Conservation (phyloP, 2,329 filamentous ascomycete species). For the Ascochyta rabiei region DNA sequence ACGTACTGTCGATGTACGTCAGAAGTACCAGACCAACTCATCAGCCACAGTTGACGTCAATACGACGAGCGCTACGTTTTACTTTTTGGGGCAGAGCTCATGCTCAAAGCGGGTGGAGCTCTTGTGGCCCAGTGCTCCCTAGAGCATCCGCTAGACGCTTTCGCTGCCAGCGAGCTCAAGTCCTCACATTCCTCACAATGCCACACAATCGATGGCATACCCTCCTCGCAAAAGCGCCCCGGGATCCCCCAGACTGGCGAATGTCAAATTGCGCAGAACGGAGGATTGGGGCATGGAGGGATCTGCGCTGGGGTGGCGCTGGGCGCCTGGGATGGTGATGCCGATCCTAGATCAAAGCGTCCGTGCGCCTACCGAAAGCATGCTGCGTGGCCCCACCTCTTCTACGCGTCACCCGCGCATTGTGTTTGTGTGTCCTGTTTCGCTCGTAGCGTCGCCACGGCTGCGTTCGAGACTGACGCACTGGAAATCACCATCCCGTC, state of each 20-base stretch:
- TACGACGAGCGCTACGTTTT: constrained; percentile 18
- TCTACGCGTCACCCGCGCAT: constrained; percentile 7
- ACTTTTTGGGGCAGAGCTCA: constrained; percentile 21
- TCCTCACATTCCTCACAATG: background rate
- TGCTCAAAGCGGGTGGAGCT: constrained; percentile 6
- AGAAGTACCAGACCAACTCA: constrained; percentile 13
- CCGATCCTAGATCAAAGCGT: constrained; percentile 5
- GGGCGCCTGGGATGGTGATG: constrained; percentile 12
- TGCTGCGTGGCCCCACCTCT: constrained; percentile 4
- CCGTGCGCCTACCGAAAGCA: constrained; percentile 12
- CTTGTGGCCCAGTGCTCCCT: constrained; percentile 3
- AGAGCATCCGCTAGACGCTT: constrained; percentile 2
- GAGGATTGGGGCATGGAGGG: background rate
- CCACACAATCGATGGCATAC: background rate
- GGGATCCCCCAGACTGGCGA: background rate
- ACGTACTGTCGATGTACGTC: constrained; percentile 22
- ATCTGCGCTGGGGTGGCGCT: constrained; percentile 10
- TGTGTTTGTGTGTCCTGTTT: constrained; percentile 4
- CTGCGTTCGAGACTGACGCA: constrained; percentile 15
- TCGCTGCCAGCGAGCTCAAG: background rate
- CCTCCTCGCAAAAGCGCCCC: background rate
- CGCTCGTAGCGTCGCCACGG: background rate
- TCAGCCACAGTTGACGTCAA: constrained; percentile 19
- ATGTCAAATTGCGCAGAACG: background rate
- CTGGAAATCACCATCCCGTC: constrained; percentile 1